phyloP scores from a whole-genome alignment of 202 grass and related monocot species.

The Saccharum hybrid region DNA sequence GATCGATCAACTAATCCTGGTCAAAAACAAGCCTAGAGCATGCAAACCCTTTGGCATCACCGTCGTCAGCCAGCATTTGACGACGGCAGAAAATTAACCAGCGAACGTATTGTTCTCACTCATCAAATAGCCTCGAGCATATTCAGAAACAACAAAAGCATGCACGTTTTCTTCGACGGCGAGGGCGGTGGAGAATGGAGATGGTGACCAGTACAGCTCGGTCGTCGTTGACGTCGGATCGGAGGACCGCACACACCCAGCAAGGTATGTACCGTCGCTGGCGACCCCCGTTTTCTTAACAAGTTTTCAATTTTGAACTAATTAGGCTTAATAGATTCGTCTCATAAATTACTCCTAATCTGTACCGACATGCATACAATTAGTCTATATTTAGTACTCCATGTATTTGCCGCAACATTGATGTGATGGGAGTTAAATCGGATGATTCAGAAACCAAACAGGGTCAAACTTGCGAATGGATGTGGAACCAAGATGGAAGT shows the following conservation, averaged over 20 bases:
- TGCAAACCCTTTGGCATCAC: not conserved
- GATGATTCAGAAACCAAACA: no score
- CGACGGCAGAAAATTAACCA: slow-evolving; percentile 8
- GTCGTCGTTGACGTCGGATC: slow-evolving; percentile 11
- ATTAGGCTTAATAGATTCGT: no score
- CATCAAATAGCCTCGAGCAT: not conserved
- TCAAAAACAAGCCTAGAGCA: not conserved
- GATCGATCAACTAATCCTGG: slow-evolving; percentile 6
- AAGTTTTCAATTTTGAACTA: no score
- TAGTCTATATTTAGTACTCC: no score
- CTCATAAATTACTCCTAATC: no score
- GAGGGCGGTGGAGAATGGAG: slow-evolving; percentile 3
- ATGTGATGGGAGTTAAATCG: no score
- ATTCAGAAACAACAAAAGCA: not conserved
- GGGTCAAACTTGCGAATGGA: not conserved
- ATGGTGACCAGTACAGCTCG: not conserved
- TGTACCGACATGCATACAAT: no score
- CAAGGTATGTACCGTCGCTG: slow-evolving; percentile 12
- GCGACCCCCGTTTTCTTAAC: slow-evolving; percentile 29
- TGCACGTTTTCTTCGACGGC: slow-evolving; percentile 39
- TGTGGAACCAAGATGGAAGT: no score
- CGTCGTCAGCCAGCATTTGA: not conserved
- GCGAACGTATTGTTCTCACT: not conserved
- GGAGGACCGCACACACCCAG: not conserved
- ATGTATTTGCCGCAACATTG: no score